Evolutionary conservation across 805 yeast species (phyloP).

Genomic region (Tetrapisispora arboricola): DNA sequence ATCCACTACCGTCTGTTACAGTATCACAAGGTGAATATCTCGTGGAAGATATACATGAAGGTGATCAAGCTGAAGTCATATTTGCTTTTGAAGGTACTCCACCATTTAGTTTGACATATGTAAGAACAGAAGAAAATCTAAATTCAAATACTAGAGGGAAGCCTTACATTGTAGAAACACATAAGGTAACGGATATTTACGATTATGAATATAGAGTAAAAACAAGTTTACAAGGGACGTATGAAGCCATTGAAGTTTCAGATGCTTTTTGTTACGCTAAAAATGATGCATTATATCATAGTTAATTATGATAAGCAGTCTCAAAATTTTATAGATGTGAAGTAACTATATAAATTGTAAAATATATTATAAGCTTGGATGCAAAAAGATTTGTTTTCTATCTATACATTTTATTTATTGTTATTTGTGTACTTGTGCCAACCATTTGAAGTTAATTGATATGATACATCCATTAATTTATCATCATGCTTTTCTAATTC

Average conservation of each 20-base stretch:
- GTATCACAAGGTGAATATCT: constrained; percentile 68
- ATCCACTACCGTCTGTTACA: constrained; percentile 68
- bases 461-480: background rate
- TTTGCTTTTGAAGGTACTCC: constrained; percentile 82
- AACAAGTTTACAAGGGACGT: constrained; percentile 85
- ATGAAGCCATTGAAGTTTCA: constrained; percentile 82
- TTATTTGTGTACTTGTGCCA: background rate
- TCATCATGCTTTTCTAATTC: background rate
- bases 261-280: constrained; percentile 68
- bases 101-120: constrained; percentile 81
- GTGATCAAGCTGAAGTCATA: constrained; percentile 81
- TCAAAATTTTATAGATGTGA: background rate
- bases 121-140: constrained; percentile 49
- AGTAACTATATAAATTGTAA: background rate
- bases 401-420: background rate
- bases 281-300: constrained; percentile 29
- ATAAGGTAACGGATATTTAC: constrained; percentile 49
- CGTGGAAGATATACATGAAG: constrained; percentile 82
- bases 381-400: background rate
- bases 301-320: constrained; percentile 5
- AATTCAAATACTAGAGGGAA: constrained; percentile 35
- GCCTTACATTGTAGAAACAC: constrained; percentile 52
- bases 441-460: background rate
- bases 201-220: constrained; percentile 57
- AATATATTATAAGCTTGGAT: background rate